Evolutionary conservation across 2,329 filamentous ascomycete species (phyloP).

Genomic region (Diplodia intermedia): DNA sequence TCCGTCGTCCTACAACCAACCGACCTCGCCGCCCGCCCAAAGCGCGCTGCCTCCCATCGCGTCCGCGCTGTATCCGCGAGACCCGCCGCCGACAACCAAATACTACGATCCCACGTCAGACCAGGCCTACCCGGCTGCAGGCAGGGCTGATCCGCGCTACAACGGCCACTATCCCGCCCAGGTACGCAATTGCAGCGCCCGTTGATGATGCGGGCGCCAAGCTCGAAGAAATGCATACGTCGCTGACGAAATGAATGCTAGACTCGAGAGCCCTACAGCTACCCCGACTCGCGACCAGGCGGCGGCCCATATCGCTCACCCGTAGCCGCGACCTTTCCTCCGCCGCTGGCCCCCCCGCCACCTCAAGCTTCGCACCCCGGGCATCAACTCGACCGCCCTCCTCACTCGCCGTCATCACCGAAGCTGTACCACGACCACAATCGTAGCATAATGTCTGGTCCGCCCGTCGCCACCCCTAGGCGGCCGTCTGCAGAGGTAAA

Average conservation of each 20-base stretch:
- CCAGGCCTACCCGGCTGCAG: constrained; percentile 48
- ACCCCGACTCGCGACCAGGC: constrained; percentile 43
- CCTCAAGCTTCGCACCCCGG: constrained; percentile 46
- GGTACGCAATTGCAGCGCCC: constrained; percentile 36
- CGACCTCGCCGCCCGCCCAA: constrained; percentile 47
- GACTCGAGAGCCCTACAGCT: constrained; percentile 46
- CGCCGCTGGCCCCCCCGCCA: constrained; percentile 49
- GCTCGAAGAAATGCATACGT: constrained; percentile 26
- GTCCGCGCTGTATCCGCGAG: constrained; percentile 50
- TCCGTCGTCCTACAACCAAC: constrained; percentile 42
- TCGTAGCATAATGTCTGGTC: constrained; percentile 39
- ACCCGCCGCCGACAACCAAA: constrained; percentile 50
- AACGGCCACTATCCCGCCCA: constrained; percentile 44
- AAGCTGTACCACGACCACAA: constrained; percentile 41
- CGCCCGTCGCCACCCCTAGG: constrained; percentile 45
- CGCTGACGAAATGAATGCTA: constrained; percentile 36
- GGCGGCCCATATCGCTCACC: constrained; percentile 49
- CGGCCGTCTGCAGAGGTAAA: constrained; percentile 47
- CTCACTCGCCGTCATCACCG: constrained; percentile 49
- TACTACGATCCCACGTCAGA: constrained; percentile 60
- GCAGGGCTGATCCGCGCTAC: constrained; percentile 44
- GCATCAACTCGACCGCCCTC: constrained; percentile 45
- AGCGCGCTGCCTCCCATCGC: constrained; percentile 49
- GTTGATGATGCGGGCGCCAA: constrained; percentile 28
- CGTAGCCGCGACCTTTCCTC: constrained; percentile 42